Evolutionary conservation across 2,329 filamentous ascomycete species (phyloP), one percentile per base, ranked within the genome.

Genomic region (Cercospora sp.): DNA sequence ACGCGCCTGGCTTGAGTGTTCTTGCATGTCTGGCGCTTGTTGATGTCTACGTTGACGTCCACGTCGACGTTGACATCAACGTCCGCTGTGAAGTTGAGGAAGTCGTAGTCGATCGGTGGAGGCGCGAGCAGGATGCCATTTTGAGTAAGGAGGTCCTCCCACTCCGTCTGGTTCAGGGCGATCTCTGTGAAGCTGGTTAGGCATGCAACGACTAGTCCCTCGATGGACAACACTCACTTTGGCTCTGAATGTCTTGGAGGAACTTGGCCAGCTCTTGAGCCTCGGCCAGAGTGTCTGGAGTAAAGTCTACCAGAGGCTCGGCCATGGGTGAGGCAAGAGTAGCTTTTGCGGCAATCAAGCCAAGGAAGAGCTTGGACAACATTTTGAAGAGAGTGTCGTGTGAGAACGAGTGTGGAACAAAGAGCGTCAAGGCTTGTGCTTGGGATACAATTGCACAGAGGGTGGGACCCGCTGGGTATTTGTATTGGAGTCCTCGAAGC

Each of bases 61-160:
- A 64, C 51, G 12, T 64, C 61, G 32, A 64, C 30, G 18, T 63
- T 28, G 37, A 61, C 61, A 34, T 63, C 61, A 18, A 63, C 43
- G 3, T 53, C 43, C 43, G 65, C 65, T 28, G 65, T 67, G 65
- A 67, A 63, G 65, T 67, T 67, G 16, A 67, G 60, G 26, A 49
- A 67, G 60, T 63, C 65, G 18, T 63, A 28, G 60, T 67, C 65
- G 24, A 67, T 59, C 28, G 49, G 43, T n/a, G 60, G 65, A 12
- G 34, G 45, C 16, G n/a, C 24, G 10, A 67, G 49, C 21, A 57
- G 26, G 49, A 63, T 57, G 9, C 65, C 65, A 12, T 67, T 40
- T 13, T n/a, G 5, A 37, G 45, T 64, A 26, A 64, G 24, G 30
- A 64, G 61, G n/a, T 64, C 28, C 18, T 57, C n/a, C 61, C 61